phyloP scores from a whole-genome alignment of 148 eudicot species.

The Beta vulgaris region DNA sequence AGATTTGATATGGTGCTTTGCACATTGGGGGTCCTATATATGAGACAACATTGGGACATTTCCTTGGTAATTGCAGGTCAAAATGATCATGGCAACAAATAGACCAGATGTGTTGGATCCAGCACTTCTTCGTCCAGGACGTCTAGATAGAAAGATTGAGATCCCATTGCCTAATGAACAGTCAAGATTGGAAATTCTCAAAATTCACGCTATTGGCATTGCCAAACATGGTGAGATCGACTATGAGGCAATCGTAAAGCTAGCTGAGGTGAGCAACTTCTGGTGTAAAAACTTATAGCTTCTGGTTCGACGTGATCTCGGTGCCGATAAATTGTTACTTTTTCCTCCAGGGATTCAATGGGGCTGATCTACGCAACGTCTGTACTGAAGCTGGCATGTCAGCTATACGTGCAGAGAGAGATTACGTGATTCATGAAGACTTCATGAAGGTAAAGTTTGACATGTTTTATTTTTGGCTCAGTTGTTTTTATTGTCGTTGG shows the following conservation, averaged over 20 bases:
- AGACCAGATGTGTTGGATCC: constrained; percentile 99
- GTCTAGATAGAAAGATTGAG: constrained; percentile 95
- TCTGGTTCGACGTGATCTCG: not conserved
- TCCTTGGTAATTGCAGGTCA: constrained; percentile 43
- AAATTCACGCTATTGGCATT: constrained; percentile 95
- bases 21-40: too few relatives aligned
- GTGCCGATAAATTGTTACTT: constrained; percentile 8
- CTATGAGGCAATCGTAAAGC: constrained; percentile 96
- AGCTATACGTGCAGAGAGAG: constrained; percentile 96
- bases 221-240: constrained; percentile 99
- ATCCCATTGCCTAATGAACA: constrained; percentile 99
- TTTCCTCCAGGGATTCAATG: constrained; percentile 71
- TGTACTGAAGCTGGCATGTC: constrained; percentile 98
- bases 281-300: not conserved
- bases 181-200: constrained; percentile 90
- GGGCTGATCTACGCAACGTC: constrained; percentile 88
- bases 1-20: too few relatives aligned
- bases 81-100: constrained; percentile 99
- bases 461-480: not conserved
- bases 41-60: too few relatives aligned
- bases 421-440: constrained; percentile 95
- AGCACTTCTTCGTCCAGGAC: constrained; percentile 99
- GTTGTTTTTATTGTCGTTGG: not conserved
- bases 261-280: constrained; percentile 78
- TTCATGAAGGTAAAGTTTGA: constrained; percentile 70